Evolutionary conservation across 352 stramenopile genomes (phyloP).

Genomic region (Pythium phragmiticola): DNA sequence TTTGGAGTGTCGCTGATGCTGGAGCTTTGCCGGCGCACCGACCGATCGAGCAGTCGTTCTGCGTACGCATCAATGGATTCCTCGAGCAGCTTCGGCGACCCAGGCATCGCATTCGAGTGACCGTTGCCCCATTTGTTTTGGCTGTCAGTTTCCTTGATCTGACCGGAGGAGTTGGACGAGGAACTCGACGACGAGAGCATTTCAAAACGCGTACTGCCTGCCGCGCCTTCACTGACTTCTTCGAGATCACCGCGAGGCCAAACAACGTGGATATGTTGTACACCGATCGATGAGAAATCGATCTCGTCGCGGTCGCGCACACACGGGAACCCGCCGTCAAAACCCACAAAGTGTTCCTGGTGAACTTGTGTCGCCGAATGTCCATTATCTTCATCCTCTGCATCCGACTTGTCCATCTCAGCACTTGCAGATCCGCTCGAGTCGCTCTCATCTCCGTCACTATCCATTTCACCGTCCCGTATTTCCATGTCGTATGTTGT

Average conservation of each 20-base stretch:
- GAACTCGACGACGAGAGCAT: slow-evolving; percentile 19
- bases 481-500: not conserved
- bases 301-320: slow-evolving; percentile 25
- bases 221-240: not conserved
- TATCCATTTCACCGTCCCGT: not conserved
- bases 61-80: slow-evolving; percentile 11
- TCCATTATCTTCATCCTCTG: slow-evolving; percentile 3
- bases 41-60: slow-evolving; percentile 14
- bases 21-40: not conserved
- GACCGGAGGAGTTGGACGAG: not conserved
- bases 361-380: slow-evolving; percentile 7
- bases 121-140: not conserved
- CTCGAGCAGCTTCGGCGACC: slow-evolving; percentile 16
- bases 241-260: slow-evolving; percentile 28
- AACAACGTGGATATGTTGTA: slow-evolving; percentile 45
- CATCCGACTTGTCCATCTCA: not conserved
- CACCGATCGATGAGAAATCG: slow-evolving; percentile 54
- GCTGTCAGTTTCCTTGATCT: not conserved
- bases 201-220: slow-evolving; percentile 9
- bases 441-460: slow-evolving; percentile 1
- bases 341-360: slow-evolving; percentile 8
- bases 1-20: not conserved
- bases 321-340: not conserved
- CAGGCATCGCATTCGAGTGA: not conserved
- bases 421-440: not conserved